phyloP scores from a whole-genome alignment of 495 filamentous ascomycete species.

The Tuber umbilicatum region DNA sequence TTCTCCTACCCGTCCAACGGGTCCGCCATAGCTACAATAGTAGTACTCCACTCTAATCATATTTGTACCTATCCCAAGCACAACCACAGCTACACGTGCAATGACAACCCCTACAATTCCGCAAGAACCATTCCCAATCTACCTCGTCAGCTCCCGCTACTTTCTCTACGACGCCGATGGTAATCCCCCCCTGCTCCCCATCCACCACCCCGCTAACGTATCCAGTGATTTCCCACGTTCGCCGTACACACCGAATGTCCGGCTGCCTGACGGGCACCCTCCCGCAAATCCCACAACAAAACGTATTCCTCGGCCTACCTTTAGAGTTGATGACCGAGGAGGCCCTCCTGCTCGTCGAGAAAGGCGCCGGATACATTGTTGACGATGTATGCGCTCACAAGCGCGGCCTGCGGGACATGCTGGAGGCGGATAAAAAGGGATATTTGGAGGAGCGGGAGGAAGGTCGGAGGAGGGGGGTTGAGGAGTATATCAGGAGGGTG shows the following conservation, averaged over 20 bases:
- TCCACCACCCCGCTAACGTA: slow-evolving; percentile 18
- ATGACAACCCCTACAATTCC: slow-evolving; percentile 24
- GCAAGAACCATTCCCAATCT: slow-evolving; percentile 65
- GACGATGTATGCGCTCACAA: slow-evolving; percentile 36
- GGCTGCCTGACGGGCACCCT: slow-evolving; percentile 81
- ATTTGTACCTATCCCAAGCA: background rate
- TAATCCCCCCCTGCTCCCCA: slow-evolving; percentile 11
- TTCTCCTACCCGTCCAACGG: too few relatives aligned
- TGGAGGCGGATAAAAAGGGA: slow-evolving; percentile 49
- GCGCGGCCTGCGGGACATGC: slow-evolving; percentile 53
- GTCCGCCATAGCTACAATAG: too few relatives aligned
- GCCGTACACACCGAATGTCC: slow-evolving; percentile 75
- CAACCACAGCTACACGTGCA: background rate
- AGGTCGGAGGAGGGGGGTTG: slow-evolving; percentile 21
- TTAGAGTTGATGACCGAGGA: slow-evolving; percentile 88
- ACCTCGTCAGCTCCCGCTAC: slow-evolving; percentile 70
- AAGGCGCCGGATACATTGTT: slow-evolving; percentile 44
- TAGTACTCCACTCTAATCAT: too few relatives aligned
- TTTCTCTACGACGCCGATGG: slow-evolving; percentile 78
- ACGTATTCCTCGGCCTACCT: slow-evolving; percentile 84
- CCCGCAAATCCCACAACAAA: slow-evolving; percentile 87
- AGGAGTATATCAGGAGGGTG: slow-evolving; percentile 22
- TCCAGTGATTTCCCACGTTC: slow-evolving; percentile 63
- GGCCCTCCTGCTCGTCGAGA: slow-evolving; percentile 73
- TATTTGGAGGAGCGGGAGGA: slow-evolving; percentile 41